Evolutionary conservation across 257 asterid species (phyloP), one percentile per base, ranked within the genome.

Genomic region (Dorcoceras hygrometricum): DNA sequence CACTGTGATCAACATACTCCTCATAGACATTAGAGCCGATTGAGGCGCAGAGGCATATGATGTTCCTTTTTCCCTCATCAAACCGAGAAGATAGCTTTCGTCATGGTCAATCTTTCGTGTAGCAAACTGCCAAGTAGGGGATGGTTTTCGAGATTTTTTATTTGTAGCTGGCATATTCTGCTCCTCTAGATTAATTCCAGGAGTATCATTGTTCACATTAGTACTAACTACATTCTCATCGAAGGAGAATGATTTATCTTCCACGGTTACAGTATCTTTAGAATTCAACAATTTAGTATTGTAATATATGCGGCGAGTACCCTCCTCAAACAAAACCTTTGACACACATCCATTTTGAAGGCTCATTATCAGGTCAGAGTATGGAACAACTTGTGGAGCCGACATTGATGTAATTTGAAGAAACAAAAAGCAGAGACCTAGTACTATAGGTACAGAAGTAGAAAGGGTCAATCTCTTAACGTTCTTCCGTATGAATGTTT

Each of bases 61-160:
- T 57, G 84, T 82, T 54, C 95, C 96, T 67, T 72, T 82, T 58
- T 90, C 99, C 71, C 97, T 90, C 95, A 90, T 88, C 69, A 90
- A 63, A 79, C 89, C 77, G 53, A 94, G 97, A 79, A 90, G 95
- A 80, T 78, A 94, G 24, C 89, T 68, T 74, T 90, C 97, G 48
- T 94, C 99, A 10, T 84, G 97, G 73, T 94, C 97, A 22, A 94
- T 87, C 88, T 88, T 88, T 79, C 97, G 80, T 0, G 97, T 88
- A 4, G 89, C 80, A 46, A 83, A 94, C 75, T 94, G 91, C 99
- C 99, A 94, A 34, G 73, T 59, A 11, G 84, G 78, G 11, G 72
- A 61, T 24, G 91, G 71, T 29, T 61, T 67, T 32, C 73, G 77
- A 23, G 83, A 29, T 64, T 75, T 81, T 23, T 51, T 73, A 74